Base-by-base conservation (phyloP, 2,329 filamentous ascomycete genomes). In the Helotiales sp. region DNA sequence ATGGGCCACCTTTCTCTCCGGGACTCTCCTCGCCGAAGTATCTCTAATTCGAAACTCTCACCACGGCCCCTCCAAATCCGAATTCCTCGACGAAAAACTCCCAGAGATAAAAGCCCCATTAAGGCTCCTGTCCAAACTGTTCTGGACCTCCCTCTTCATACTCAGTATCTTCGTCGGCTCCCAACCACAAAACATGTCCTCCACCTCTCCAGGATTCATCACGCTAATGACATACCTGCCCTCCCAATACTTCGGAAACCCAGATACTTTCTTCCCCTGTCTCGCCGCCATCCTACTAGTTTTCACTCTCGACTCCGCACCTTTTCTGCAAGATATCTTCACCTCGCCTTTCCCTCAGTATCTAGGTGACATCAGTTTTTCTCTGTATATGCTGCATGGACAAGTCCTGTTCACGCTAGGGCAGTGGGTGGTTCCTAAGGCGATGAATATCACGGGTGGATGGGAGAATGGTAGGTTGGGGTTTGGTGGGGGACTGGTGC, bases 371-470 rank as follows among this genome's bases (percentile, higher is more conserved):
- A 48, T 48, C 17, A 24, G 17, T 5, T 48, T 48, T 15, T 48
- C 46, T 12, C 17, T 48, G 19, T 48, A 48, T 30, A 48, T 48
- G 46, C 17, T 48, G 15, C 46, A 48, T 31, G 46, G 46, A 7
- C 46, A 48, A 33, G 46, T 48, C 17, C 27, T 48, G 27, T 48
- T 33, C 27, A 48, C 46, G 12, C n/a, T 48, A 29, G 46, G 46
- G 4, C 46, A 48, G 19, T 48, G 46, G 46, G 31, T 48, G 12
- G 17, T 48, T 5, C 46, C 46, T 13, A 48, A 48, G n/a, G 25
- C 25, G 3, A 48, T 48, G 46, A 22, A 48, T 48, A 19, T 48
- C 15, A 48, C 46, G 12, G 46, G 46, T 13, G 46, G 46, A 22
- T 48, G 46, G 46, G 46, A 31, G 29, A 48, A 48, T 33, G 46